A percentile compares a stretch with the other conserved stretches of the same genome.
phyloP scores from a whole-genome alignment of 768 basidiomycete species.

The Termitomyces sp. region DNA sequence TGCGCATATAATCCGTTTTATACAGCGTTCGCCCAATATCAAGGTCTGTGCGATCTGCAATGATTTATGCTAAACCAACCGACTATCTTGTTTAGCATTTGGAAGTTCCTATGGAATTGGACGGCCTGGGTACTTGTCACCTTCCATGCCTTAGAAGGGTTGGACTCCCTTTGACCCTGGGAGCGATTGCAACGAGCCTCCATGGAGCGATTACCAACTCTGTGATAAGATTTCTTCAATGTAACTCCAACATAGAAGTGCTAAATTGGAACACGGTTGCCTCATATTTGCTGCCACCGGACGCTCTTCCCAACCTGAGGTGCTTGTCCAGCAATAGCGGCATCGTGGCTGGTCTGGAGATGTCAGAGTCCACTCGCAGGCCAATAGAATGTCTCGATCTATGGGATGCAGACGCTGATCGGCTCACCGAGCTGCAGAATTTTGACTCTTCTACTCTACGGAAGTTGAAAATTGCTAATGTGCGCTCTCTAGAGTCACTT shows the following conservation, averaged over 20 bases:
- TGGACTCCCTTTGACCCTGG: constrained; percentile 38
- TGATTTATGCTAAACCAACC: not conserved
- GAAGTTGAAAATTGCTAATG: constrained; percentile 29
- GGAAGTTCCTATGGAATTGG: constrained; percentile 45
- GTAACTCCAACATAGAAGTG: constrained; percentile 44
- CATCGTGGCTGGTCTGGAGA: constrained; percentile 34
- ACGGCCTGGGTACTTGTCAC: constrained; percentile 29
- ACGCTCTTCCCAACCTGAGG: constrained; percentile 39
- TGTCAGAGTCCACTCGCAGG: constrained; percentile 19
- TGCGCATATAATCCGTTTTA: constrained; percentile 22
- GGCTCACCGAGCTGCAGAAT: constrained; percentile 26
- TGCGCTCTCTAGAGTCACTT: constrained; percentile 27
- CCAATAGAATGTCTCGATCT: constrained; percentile 36
- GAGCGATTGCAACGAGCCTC: constrained; percentile 12
- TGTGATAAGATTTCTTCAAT: constrained; percentile 37
- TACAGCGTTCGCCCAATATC: constrained; percentile 25
- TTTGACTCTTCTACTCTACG: constrained; percentile 28
- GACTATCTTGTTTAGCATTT: constrained; percentile 28
- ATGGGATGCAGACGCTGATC: constrained; percentile 24
- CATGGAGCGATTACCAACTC: constrained; percentile 29
- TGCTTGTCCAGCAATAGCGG: constrained; percentile 31
- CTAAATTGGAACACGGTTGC: constrained; percentile 44
- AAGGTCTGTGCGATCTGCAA: constrained; percentile 20
- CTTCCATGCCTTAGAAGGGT: constrained; percentile 41
- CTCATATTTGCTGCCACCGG: constrained; percentile 28